A percentile compares a stretch with the other conserved stretches of the same genome.
phyloP scores from a whole-genome alignment of 176 grass and related monocot genomes.

The Bolboschoenus planiculmis region DNA sequence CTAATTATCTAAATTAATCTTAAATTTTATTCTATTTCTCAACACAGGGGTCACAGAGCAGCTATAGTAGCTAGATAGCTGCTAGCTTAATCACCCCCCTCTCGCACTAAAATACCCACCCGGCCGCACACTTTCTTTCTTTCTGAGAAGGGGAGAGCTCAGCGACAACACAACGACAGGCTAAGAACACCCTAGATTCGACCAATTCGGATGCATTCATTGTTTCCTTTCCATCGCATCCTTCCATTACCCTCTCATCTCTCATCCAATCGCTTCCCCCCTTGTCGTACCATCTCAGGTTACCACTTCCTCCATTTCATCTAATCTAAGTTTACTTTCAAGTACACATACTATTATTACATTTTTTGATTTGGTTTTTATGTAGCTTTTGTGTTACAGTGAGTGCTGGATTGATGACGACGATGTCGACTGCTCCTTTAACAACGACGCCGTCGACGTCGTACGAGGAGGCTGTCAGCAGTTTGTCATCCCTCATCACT shows the following conservation, averaged over 20 bases:
- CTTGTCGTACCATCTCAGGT: constrained; percentile 15
- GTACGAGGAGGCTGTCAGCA: constrained; percentile 71
- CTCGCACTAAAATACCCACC: too few species aligned
- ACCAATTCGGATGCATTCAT: neutral
- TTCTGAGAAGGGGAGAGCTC: too few species aligned
- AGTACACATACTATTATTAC: neutral
- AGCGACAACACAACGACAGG: too few species aligned
- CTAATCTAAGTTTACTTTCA: neutral
- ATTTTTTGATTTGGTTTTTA: neutral
- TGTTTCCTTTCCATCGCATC: neutral
- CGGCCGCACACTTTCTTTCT: too few species aligned
- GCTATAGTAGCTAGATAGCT: too few species aligned
- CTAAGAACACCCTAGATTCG: neutral
- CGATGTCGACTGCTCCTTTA: neutral
- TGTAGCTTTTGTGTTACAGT: constrained; percentile 23
- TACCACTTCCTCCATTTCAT: neutral
- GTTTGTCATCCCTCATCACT: constrained; percentile 77
- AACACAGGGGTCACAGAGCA: too few species aligned
- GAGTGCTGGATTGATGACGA: neutral
- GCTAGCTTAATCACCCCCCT: too few species aligned
- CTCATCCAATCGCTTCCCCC: neutral
- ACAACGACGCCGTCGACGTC: constrained; percentile 29
- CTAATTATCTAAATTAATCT: too few species aligned
- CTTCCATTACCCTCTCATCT: neutral
- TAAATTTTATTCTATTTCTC: too few species aligned